These are phyloP conservation scores for Fonsecaea monophora DNA, from an alignment of 2,329 filamentous ascomycete species.

Conservation along the genomic window DNA sequence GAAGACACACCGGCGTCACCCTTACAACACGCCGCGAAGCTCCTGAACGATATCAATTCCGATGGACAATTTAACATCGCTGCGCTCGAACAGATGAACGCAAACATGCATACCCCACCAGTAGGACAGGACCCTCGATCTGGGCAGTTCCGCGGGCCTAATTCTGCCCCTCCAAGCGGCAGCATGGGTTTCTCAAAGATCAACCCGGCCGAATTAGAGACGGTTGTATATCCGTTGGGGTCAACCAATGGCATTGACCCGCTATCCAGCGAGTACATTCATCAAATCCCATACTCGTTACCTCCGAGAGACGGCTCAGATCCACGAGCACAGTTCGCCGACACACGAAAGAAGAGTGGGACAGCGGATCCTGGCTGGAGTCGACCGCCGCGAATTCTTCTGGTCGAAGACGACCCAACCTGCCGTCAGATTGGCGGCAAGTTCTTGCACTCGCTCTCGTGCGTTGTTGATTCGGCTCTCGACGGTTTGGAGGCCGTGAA, in stretches of 20 bases:
- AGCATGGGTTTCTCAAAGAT: slow-evolving; percentile 59
- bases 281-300: slow-evolving; percentile 88
- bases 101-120: slow-evolving; percentile 24
- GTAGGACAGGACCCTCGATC: slow-evolving; percentile 54
- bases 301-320: slow-evolving; percentile 54
- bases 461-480: slow-evolving; percentile 70
- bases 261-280: slow-evolving; percentile 90
- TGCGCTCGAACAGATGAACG: slow-evolving; percentile 69
- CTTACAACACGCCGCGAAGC: slow-evolving; percentile 70
- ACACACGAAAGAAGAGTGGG: slow-evolving; percentile 66
- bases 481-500: slow-evolving; percentile 91
- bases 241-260: slow-evolving; percentile 92
- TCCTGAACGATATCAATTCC: slow-evolving; percentile 69
- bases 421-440: slow-evolving; percentile 71
- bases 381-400: slow-evolving; percentile 76
- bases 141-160: slow-evolving; percentile 53
- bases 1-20: slow-evolving; percentile 69
- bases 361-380: slow-evolving; percentile 70
- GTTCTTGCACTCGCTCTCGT: slow-evolving; percentile 70
- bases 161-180: slow-evolving; percentile 56
- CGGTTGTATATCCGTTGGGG: slow-evolving; percentile 87
- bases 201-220: slow-evolving; percentile 65
- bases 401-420: slow-evolving; percentile 82
- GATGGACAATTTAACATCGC: slow-evolving; percentile 69
- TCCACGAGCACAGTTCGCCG: slow-evolving; percentile 54